Percentiles rank a stretch among this genome's conserved stretches.
Evolutionary conservation across 352 stramenopile species (phyloP).

Genomic region (Globisporangium rhizosaccharum): DNA sequence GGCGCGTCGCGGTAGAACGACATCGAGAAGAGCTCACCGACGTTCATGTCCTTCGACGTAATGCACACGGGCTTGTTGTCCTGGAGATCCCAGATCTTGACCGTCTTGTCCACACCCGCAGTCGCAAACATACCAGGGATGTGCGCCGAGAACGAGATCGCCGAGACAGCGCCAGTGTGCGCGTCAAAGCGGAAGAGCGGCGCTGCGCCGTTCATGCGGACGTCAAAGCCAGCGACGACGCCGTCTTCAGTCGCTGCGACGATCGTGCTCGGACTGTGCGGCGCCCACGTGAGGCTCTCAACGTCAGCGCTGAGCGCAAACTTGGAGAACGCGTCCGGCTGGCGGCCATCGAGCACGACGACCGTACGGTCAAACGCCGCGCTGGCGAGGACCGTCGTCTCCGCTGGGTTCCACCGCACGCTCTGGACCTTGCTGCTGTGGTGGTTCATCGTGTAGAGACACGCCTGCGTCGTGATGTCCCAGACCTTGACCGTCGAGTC

Average conservation of each 20-base stretch:
- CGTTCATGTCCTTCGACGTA: conserved; percentile 90
- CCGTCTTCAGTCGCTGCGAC: conserved; percentile 94
- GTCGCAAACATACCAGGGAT: conserved; percentile 94
- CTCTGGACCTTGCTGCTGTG: conserved; percentile 98
- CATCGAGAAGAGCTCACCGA: conserved; percentile 90
- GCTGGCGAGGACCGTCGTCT: conserved; percentile 95
- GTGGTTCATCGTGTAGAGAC: conserved; percentile 95
- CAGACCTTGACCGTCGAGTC: conserved; percentile 98
- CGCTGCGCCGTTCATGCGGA: conserved; percentile 90
- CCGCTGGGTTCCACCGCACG: conserved; percentile 94
- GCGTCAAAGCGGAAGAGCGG: conserved; percentile 92
- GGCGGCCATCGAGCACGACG: conserved; percentile 92
- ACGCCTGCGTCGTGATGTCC: conserved; percentile 90
- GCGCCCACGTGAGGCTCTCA: conserved; percentile 93
- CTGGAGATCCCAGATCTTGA: conserved; percentile 96
- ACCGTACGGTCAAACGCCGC: conserved; percentile 94
- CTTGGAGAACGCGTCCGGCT: conserved; percentile 72
- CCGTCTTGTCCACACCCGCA: conserved; percentile 95
- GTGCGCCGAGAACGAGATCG: conserved; percentile 81
- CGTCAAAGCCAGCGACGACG: conserved; percentile 92
- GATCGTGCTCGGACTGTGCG: conserved; percentile 89
- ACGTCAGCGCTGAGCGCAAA: conserved; percentile 83
- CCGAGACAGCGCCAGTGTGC: conserved; percentile 83
- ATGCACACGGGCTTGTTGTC: conserved; percentile 71
- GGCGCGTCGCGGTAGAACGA: conserved; percentile 87